These are phyloP conservation scores for Halophytophthora batemanensis DNA, from an alignment of 352 stramenopile genomes.

Conservation along the genomic window DNA sequence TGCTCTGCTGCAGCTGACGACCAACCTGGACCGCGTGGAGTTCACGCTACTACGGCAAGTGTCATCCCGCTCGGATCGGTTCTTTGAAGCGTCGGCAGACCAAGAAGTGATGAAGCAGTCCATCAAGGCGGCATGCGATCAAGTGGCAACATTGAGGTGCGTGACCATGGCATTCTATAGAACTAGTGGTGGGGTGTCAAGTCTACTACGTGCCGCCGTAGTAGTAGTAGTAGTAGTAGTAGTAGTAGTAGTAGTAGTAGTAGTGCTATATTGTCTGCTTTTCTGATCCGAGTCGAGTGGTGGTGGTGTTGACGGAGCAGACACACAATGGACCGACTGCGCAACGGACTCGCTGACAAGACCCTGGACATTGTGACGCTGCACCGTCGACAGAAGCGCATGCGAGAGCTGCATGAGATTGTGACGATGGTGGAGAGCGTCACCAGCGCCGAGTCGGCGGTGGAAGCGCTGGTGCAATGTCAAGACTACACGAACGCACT, in stretches of 20 bases:
- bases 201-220: too few species aligned
- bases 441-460: constrained; percentile 76
- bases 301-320: constrained; percentile 17
- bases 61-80: constrained; percentile 78
- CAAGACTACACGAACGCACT: constrained; percentile 80
- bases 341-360: constrained; percentile 78
- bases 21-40: constrained; percentile 82
- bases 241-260: background rate
- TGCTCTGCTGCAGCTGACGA: constrained; percentile 43
- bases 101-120: constrained; percentile 87
- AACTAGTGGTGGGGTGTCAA: too few species aligned
- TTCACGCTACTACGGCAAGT: constrained; percentile 84
- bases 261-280: constrained; percentile 7
- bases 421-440: constrained; percentile 84
- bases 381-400: constrained; percentile 77
- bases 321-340: constrained; percentile 80
- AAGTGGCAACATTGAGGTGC: constrained; percentile 75
- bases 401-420: constrained; percentile 77
- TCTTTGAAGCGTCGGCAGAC: constrained; percentile 82
- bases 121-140: constrained; percentile 71
- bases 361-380: constrained; percentile 86
- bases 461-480: constrained; percentile 83
- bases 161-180: too few species aligned
- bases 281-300: background rate
- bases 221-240: too few species aligned